phyloP scores from a whole-genome alignment of 2,329 filamentous ascomycete genomes.

The Pyrenophora tritici-repentis region DNA sequence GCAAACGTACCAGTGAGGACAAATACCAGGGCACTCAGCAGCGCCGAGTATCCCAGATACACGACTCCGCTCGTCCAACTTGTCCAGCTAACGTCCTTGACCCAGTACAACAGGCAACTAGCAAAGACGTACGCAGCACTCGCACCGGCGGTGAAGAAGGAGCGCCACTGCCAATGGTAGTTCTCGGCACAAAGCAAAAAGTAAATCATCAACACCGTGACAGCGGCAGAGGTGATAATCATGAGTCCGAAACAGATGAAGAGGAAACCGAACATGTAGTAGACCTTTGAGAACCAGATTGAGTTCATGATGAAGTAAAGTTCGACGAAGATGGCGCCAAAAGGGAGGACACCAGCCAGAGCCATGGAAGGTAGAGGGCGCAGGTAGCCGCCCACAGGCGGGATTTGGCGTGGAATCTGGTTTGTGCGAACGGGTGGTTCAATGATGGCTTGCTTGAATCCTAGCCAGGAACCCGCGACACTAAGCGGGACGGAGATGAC shows the following conservation, averaged over 20 bases:
- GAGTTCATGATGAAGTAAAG: constrained; percentile 99
- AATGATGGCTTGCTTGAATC: constrained; percentile 73
- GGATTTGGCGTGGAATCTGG: constrained; percentile 97
- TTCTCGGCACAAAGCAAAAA: constrained; percentile 95
- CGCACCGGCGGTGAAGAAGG: constrained; percentile 88
- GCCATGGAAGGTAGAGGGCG: constrained; percentile 87
- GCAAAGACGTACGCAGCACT: constrained; percentile 90
- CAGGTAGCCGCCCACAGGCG: constrained; percentile 80
- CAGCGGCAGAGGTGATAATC: constrained; percentile 91
- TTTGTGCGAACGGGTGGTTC: constrained; percentile 89
- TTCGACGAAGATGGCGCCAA: constrained; percentile 96
- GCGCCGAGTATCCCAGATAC: constrained; percentile 88
- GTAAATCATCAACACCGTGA: constrained; percentile 93
- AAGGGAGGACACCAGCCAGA: constrained; percentile 88
- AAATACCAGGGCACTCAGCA: constrained; percentile 90
- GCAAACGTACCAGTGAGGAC: constrained; percentile 80
- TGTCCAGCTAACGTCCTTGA: constrained; percentile 83
- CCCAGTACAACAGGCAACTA: constrained; percentile 89
- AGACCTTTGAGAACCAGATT: constrained; percentile 98
- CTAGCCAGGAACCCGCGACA: constrained; percentile 87
- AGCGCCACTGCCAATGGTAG: constrained; percentile 98
- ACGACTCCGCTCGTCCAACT: constrained; percentile 85
- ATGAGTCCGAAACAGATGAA: constrained; percentile 98
- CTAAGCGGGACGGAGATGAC: constrained; percentile 92
- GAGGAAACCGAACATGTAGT: constrained; percentile 99